Evolutionary conservation across 345 rosid genomes (phyloP).

Genomic region (Salix dunnii): DNA sequence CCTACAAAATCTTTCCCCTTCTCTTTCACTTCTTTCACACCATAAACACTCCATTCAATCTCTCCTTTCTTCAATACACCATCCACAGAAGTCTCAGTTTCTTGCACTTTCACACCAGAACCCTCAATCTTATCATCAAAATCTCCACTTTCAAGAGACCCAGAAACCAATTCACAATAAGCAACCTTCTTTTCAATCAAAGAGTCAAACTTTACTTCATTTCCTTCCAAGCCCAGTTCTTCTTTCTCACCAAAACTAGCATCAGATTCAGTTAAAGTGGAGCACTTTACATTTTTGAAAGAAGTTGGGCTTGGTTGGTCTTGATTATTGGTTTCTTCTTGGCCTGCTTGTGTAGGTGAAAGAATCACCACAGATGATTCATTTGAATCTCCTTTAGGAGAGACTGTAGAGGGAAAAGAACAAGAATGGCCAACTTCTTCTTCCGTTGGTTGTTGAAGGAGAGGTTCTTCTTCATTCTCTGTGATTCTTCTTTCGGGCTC

Average conservation of each 20-base stretch:
- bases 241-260: background rate
- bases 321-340: conserved; percentile 3
- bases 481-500: conserved; percentile 15
- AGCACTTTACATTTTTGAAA: conserved; percentile 25
- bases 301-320: conserved; percentile 17
- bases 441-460: background rate
- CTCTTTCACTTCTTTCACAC: background rate
- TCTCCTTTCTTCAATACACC: background rate
- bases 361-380: conserved; percentile 12
- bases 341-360: conserved; percentile 18
- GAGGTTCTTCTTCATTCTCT: conserved; percentile 13
- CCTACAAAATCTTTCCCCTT: conserved; percentile 10
- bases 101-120: conserved; percentile 12
- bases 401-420: conserved; percentile 1
- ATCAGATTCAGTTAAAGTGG: conserved; percentile 9
- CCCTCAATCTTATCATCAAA: conserved; percentile 14
- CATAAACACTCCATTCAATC: conserved; percentile 8
- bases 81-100: conserved; percentile 7
- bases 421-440: background rate
- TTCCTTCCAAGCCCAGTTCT: conserved; percentile 27
- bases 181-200: conserved; percentile 6
- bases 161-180: conserved; percentile 25
- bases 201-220: conserved; percentile 18
- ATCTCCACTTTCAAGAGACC: conserved; percentile 11
- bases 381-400: conserved; percentile 1